Percentiles rank a stretch among this genome's conserved stretches.
Conservation (phyloP, 306 rosid genomes). For the Vicia villosa region DNA sequence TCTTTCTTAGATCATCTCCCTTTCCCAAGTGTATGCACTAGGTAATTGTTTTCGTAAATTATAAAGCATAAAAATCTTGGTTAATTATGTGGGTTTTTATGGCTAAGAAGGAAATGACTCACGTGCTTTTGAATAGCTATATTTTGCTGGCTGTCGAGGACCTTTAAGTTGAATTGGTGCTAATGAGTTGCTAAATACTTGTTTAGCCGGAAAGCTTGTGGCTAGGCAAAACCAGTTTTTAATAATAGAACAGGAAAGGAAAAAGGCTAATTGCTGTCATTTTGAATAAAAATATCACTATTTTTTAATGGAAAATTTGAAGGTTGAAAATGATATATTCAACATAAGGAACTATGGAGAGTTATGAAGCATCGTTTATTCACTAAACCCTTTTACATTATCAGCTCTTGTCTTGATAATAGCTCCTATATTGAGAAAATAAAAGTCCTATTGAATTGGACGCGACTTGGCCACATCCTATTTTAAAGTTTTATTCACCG, state of each 20-base stretch:
- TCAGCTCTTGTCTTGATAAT: constrained; percentile 8
- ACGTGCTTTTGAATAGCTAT: background rate
- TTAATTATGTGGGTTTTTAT: background rate
- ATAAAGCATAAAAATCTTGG: background rate
- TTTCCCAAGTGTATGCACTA: too few species aligned
- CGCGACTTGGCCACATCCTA: background rate
- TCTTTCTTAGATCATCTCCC: too few species aligned
- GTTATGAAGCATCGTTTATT: background rate
- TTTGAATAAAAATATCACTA: background rate
- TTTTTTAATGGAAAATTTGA: background rate
- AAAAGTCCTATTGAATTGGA: constrained; percentile 12
- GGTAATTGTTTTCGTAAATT: constrained; percentile 15
- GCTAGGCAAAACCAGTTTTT: background rate
- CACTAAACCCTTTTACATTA: constrained; percentile 6
- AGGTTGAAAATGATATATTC: background rate
- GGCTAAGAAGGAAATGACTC: constrained; percentile 11
- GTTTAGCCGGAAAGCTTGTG: background rate
- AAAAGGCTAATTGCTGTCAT: constrained; percentile 5
- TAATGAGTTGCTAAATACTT: background rate
- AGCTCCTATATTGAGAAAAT: background rate
- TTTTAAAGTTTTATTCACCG: too few species aligned
- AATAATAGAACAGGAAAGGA: background rate
- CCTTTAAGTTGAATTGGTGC: constrained; percentile 16
- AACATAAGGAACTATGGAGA: constrained; percentile 7
- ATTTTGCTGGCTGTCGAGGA: background rate